Conservation (phyloP, 2,329 filamentous ascomycete species). For the Ophiostoma sp. region DNA sequence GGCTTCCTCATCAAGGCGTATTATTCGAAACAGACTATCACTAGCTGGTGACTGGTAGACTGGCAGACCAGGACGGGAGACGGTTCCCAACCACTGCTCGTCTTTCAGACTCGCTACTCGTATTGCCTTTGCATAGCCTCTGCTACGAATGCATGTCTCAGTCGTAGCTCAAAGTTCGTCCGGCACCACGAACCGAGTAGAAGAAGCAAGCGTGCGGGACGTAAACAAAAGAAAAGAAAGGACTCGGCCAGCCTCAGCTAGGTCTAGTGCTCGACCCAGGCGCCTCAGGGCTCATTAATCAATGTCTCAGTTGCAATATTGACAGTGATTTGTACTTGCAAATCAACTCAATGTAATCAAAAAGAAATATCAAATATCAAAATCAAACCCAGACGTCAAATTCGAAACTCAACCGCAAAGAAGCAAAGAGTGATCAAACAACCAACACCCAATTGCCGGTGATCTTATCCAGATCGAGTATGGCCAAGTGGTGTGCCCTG, state of each 20-base stretch:
- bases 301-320: no score
- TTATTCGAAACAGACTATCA: not conserved
- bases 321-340: no score
- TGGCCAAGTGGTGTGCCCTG: not conserved
- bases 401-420: not conserved
- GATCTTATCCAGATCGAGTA: not conserved
- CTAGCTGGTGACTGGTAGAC: not conserved
- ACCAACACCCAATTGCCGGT: not conserved
- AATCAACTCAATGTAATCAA: no score
- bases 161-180: not conserved
- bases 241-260: not conserved
- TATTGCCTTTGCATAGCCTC: slow-evolving; percentile 1
- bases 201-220: not conserved
- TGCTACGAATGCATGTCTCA: slow-evolving; percentile 3
- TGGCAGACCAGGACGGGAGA: no score
- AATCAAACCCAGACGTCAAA: not conserved
- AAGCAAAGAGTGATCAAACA: no score
- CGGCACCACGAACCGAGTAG: slow-evolving; percentile 4
- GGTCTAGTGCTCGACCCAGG: no score
- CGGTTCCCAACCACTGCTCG: not conserved
- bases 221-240: not conserved
- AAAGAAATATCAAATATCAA: not conserved
- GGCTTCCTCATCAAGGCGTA: not conserved
- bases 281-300: no score
- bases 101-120: not conserved